These are phyloP conservation scores for Psilocybe sp. DNA, from an alignment of 768 basidiomycete species.

Conservation along the genomic window DNA sequence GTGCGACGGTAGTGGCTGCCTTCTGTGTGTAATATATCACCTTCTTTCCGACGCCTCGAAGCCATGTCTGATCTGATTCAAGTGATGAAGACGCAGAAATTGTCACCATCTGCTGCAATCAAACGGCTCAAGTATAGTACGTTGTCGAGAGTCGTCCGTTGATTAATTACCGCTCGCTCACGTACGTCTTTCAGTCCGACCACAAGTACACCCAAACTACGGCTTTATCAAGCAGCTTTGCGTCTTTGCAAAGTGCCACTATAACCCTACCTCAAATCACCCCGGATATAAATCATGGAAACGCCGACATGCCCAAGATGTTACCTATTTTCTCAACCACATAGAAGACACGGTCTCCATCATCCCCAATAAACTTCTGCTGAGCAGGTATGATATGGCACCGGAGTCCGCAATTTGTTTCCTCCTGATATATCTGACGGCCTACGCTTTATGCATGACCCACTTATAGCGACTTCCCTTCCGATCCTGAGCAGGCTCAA, in stretches of 20 bases:
- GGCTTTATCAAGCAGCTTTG: slow-evolving; percentile 61
- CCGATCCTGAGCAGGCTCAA: slow-evolving; percentile 46
- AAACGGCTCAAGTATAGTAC: slow-evolving; percentile 48
- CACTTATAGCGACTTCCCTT: slow-evolving; percentile 49
- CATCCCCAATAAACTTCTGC: slow-evolving; percentile 44
- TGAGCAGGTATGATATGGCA: slow-evolving; percentile 41
- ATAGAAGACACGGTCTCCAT: slow-evolving; percentile 52
- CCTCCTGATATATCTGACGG: not conserved
- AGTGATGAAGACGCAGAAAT: slow-evolving; percentile 51
- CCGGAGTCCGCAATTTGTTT: not conserved
- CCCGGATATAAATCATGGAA: slow-evolving; percentile 57
- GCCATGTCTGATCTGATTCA: not conserved
- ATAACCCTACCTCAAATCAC: slow-evolving; percentile 38
- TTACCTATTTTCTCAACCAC: slow-evolving; percentile 48
- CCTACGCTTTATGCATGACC: not conserved
- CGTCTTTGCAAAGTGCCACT: slow-evolving; percentile 49
- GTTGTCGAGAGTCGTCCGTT: slow-evolving; percentile 16
- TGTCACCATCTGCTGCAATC: slow-evolving; percentile 43
- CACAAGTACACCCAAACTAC: slow-evolving; percentile 43
- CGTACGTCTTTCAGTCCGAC: slow-evolving; percentile 26
- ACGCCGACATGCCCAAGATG: slow-evolving; percentile 49
- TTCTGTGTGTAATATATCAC: slow-evolving; percentile 38
- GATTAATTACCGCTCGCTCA: not conserved
- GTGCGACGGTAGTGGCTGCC: slow-evolving; percentile 56
- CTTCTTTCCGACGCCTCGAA: not conserved